phyloP scores from a whole-genome alignment of 306 rosid genomes.

The Medicago ruthenica region DNA sequence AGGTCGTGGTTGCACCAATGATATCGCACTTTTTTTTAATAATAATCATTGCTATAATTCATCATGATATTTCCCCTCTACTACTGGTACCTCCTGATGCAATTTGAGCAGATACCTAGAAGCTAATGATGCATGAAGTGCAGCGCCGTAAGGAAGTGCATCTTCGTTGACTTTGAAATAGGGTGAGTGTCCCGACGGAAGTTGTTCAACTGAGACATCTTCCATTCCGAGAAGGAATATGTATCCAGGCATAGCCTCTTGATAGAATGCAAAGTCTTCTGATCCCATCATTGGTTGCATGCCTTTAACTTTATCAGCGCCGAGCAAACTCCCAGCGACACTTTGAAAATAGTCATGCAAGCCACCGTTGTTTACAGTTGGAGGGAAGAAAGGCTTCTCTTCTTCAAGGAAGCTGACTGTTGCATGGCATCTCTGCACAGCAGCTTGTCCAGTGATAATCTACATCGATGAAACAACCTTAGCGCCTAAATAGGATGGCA shows the following conservation, averaged over 20 bases:
- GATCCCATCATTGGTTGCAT: slow-evolving; percentile 77
- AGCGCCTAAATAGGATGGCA: slow-evolving; percentile 6
- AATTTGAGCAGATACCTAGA: slow-evolving; percentile 56
- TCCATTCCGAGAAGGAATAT: slow-evolving; percentile 83
- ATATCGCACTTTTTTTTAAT: not conserved
- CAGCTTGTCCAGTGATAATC: slow-evolving; percentile 88
- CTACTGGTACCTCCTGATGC: slow-evolving; percentile 44
- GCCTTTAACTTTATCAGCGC: slow-evolving; percentile 57
- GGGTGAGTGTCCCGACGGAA: slow-evolving; percentile 63
- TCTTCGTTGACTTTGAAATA: slow-evolving; percentile 78
- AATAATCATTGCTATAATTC: slow-evolving; percentile 56
- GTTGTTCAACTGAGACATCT: slow-evolving; percentile 49
- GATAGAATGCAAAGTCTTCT: slow-evolving; percentile 89
- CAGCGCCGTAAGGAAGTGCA: slow-evolving; percentile 87
- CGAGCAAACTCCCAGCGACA: slow-evolving; percentile 74
- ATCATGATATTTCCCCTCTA: slow-evolving; percentile 53
- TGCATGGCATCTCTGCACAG: slow-evolving; percentile 91
- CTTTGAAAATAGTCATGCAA: slow-evolving; percentile 65
- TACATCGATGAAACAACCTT: slow-evolving; percentile 44
- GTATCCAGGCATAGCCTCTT: slow-evolving; percentile 79
- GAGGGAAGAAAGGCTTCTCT: slow-evolving; percentile 66
- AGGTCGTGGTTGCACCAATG: slow-evolving; percentile 16
- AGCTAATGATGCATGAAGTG: slow-evolving; percentile 90
- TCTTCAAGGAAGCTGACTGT: slow-evolving; percentile 64
- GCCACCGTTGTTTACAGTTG: slow-evolving; percentile 65